Percentiles rank a stretch among this genome's conserved stretches.
These are phyloP conservation scores for Colletotrichum liriopes DNA, from an alignment of 2,329 filamentous ascomycete species.

Conservation along the genomic window DNA sequence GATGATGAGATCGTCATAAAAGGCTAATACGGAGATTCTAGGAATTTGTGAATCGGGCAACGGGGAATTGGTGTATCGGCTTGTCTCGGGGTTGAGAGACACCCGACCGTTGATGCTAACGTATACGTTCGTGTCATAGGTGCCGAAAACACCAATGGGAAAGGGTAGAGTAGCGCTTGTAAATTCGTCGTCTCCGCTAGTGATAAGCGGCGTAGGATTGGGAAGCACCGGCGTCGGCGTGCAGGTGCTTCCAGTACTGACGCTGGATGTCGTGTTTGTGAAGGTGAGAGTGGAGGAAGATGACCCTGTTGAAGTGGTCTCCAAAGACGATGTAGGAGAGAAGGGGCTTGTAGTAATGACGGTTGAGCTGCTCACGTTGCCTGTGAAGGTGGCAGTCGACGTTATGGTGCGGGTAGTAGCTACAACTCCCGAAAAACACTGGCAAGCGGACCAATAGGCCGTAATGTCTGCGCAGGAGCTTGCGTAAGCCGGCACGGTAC, in stretches of 20 bases:
- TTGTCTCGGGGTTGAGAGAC: not conserved
- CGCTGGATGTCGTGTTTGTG: not conserved
- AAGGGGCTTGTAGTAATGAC: not conserved
- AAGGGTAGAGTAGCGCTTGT: not conserved
- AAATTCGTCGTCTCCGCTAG: not conserved
- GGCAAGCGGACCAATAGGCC: not conserved
- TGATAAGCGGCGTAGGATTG: not conserved
- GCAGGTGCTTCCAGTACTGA: not conserved
- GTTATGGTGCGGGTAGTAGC: not conserved
- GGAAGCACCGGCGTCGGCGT: not conserved
- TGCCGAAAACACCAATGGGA: not conserved
- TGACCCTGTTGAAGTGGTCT: not conserved
- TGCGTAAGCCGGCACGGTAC: not conserved
- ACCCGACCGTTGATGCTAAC: conserved; percentile 14
- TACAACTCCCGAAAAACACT: not conserved
- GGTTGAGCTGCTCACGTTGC: not conserved
- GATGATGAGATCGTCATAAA: conserved; percentile 1
- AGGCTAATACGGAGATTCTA: conserved; percentile 1
- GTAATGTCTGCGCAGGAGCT: not conserved
- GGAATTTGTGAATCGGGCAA: not conserved
- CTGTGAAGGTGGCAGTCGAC: not conserved
- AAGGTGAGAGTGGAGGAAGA: not conserved
- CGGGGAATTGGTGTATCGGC: not conserved
- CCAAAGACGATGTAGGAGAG: not conserved
- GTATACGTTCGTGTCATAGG: not conserved